phyloP scores from a whole-genome alignment of 768 basidiomycete genomes.

The Solioccasus polychromus region DNA sequence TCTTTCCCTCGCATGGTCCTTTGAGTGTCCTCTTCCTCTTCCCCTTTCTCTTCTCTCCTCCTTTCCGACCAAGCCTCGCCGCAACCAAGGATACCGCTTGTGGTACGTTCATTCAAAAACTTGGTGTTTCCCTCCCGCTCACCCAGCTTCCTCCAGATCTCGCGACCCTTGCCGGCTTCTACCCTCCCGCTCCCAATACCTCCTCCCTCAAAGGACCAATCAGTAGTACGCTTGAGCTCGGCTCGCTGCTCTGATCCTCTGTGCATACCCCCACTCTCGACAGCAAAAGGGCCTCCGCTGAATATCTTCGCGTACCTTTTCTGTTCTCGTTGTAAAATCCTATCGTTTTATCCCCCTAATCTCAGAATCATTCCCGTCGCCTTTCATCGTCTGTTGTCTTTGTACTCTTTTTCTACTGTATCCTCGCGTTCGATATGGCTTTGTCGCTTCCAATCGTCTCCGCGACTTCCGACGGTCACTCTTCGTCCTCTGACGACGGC shows the following conservation, averaged over 20 bases:
- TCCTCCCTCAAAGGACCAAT: conserved; percentile 35
- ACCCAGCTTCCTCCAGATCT: conserved; percentile 49
- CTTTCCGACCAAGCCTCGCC: conserved; percentile 42
- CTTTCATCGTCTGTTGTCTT: conserved; percentile 3
- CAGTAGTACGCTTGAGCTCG: conserved; percentile 65
- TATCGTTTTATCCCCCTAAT: conserved; percentile 18
- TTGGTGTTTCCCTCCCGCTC: background rate
- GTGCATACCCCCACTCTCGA: conserved; percentile 21
- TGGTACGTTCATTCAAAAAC: conserved; percentile 29
- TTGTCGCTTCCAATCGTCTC: conserved; percentile 41
- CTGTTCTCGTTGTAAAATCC: conserved; percentile 26
- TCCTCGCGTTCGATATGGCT: conserved; percentile 23
- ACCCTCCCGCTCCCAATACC: conserved; percentile 43
- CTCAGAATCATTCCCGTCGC: conserved; percentile 1
- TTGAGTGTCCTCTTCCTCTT: conserved; percentile 28
- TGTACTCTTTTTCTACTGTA: conserved; percentile 15
- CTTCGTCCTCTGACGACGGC: conserved; percentile 41
- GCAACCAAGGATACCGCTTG: conserved; percentile 54
- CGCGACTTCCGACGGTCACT: conserved; percentile 37
- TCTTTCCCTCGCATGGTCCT: conserved; percentile 34
- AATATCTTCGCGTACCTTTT: conserved; percentile 45
- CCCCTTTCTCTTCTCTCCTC: conserved; percentile 28
- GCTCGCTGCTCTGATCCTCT: conserved; percentile 51
- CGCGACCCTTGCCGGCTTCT: conserved; percentile 94
- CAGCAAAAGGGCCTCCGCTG: conserved; percentile 40